A percentile compares a stretch with the other conserved stretches of the same genome.
phyloP scores from a whole-genome alignment of 768 basidiomycete species.

The Pisolithus sp. region DNA sequence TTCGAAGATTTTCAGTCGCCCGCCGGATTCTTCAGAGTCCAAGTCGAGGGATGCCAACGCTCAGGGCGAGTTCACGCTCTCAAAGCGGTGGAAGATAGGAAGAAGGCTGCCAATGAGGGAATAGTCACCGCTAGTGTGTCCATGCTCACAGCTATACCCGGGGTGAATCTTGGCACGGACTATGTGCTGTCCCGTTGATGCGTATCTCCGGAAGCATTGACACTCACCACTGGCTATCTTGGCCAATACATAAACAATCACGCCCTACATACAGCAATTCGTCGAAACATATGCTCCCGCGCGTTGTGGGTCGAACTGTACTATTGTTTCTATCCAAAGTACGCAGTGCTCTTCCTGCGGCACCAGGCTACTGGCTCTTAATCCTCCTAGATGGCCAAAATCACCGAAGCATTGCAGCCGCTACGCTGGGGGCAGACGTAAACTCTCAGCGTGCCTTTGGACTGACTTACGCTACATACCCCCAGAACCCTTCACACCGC shows the following conservation, averaged over 20 bases:
- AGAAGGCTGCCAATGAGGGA: slow-evolving; percentile 71
- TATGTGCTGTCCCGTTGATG: slow-evolving; percentile 38
- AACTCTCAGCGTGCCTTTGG: slow-evolving; percentile 67
- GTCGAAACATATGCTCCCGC: slow-evolving; percentile 42
- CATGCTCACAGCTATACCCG: slow-evolving; percentile 97
- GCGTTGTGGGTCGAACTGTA: slow-evolving; percentile 45
- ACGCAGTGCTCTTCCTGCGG: background rate
- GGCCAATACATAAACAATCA: slow-evolving; percentile 45
- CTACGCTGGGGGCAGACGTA: slow-evolving; percentile 60
- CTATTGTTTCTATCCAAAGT: slow-evolving; percentile 53
- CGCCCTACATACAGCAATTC: slow-evolving; percentile 50
- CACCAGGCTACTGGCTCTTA: slow-evolving; percentile 6
- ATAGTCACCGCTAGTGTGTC: slow-evolving; percentile 89
- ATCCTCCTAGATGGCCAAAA: slow-evolving; percentile 48
- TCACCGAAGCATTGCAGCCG: slow-evolving; percentile 42
- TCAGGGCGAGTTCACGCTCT: slow-evolving; percentile 70
- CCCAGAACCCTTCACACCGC: slow-evolving; percentile 57
- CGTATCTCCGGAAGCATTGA: background rate
- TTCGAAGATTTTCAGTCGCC: slow-evolving; percentile 63
- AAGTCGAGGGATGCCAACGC: slow-evolving; percentile 53
- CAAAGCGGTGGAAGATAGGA: slow-evolving; percentile 58
- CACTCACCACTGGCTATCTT: slow-evolving; percentile 36
- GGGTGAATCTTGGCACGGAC: slow-evolving; percentile 99
- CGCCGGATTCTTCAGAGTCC: slow-evolving; percentile 41
- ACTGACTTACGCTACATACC: slow-evolving; percentile 53